Evolutionary conservation across 192 early-diverging fungal species (phyloP).

Genomic region (Coemansia sp.): DNA sequence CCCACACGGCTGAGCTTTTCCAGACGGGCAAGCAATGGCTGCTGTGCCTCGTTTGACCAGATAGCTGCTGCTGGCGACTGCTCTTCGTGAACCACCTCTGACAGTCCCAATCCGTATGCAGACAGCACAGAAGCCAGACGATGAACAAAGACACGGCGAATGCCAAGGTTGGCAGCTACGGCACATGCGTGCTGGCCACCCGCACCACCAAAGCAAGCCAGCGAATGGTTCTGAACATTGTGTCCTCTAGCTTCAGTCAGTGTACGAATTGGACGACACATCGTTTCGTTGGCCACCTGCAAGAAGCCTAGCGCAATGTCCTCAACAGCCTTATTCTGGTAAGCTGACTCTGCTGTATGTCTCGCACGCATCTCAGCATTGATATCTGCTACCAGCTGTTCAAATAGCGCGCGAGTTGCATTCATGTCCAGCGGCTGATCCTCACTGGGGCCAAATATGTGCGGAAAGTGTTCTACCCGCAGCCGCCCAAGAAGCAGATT

Average conservation of each 20-base stretch:
- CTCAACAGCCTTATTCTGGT: constrained; percentile 65
- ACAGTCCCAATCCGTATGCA: constrained; percentile 85
- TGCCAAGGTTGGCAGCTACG: constrained; percentile 85
- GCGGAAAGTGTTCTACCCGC: constrained; percentile 83
- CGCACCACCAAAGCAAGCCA: constrained; percentile 94
- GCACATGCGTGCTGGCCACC: constrained; percentile 97
- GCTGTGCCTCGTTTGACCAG: constrained; percentile 44
- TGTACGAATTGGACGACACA: constrained; percentile 92
- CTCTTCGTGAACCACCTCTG: constrained; percentile 90
- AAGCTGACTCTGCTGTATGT: constrained; percentile 18
- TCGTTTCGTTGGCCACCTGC: constrained; percentile 93
- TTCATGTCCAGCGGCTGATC: constrained; percentile 74
- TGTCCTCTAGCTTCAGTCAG: constrained; percentile 92
- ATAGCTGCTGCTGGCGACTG: constrained; percentile 75
- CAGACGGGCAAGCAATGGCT: constrained; percentile 57
- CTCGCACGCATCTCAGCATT: constrained; percentile 57
- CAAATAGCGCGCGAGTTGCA: constrained; percentile 64
- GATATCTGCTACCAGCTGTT: constrained; percentile 62
- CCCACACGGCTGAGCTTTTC: constrained; percentile 52
- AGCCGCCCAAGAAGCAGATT: constrained; percentile 89
- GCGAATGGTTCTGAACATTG: constrained; percentile 76
- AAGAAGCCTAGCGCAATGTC: constrained; percentile 94
- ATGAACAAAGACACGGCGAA: constrained; percentile 83
- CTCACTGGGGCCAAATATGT: constrained; percentile 89
- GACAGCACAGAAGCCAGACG: constrained; percentile 89